These are phyloP conservation scores for Sechiopsis laciniata DNA, from an alignment of 306 rosid genomes.

Conservation along the genomic window DNA sequence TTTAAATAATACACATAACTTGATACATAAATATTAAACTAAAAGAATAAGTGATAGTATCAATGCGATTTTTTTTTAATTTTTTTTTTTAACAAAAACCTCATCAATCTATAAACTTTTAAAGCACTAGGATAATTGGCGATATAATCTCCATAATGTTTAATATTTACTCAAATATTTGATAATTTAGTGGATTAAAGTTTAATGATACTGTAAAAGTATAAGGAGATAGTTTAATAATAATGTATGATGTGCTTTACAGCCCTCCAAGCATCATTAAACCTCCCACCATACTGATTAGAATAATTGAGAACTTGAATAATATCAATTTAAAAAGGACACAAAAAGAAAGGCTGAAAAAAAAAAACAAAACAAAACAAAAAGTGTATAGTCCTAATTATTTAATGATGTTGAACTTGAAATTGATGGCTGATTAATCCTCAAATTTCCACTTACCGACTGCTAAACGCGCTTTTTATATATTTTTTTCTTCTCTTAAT, in stretches of 20 bases:
- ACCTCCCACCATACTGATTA: neutral
- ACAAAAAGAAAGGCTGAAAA: neutral
- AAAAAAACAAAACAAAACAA: neutral
- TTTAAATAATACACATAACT: too few species aligned
- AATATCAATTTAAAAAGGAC: neutral
- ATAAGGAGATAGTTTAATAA: too few species aligned
- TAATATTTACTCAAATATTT: too few species aligned
- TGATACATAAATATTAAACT: too few species aligned
- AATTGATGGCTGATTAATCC: conserved; percentile 1
- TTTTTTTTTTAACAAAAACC: too few species aligned
- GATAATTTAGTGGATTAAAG: neutral
- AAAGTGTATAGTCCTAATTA: neutral
- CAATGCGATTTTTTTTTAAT: too few species aligned
- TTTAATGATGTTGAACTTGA: conserved; percentile 2
- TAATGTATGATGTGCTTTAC: neutral
- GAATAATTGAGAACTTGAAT: neutral
- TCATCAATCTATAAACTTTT: too few species aligned
- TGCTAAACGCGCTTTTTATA: conserved; percentile 4
- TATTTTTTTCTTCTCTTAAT: neutral
- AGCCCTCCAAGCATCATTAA: conserved; percentile 11
- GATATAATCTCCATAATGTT: too few species aligned
- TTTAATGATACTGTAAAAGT: neutral
- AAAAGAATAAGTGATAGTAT: too few species aligned
- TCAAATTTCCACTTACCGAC: conserved; percentile 18
- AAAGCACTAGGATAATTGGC: too few species aligned